Evolutionary conservation across 176 grass and related monocot species (phyloP), one percentile per base, ranked within the genome.

Genomic region (Raddia distichophylla): DNA sequence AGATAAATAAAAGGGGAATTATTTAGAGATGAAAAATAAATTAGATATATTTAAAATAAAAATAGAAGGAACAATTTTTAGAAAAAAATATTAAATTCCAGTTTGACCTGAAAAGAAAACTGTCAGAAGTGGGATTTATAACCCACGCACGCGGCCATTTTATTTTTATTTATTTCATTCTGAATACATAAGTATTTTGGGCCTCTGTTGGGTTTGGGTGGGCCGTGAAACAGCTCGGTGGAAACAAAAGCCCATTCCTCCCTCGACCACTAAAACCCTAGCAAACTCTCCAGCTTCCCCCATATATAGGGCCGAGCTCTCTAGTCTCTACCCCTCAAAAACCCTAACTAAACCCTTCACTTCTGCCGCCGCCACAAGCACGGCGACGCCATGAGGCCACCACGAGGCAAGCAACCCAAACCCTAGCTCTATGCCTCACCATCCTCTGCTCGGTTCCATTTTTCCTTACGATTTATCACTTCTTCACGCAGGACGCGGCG

Each of bases 71-170:
- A 27, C 27, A 27, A 27, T 27, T 27, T 27, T 27, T 27, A 0
- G 0, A 40, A 40, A 40, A 40, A 40, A 40, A 5, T 40, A 3
- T 40, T 2, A 40, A 40, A 40, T 40, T 40, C 37, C 37, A 40
- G 37, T 40, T 40, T 40, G 2, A 40, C 2, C 37, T 40, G 37
- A 40, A 40, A 40, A 40, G 0, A 40, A 5, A 40, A 40, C 37
- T 86, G 77, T 87, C 88, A 87, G 74, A 83, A 90, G 84, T 90
- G 88, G 85, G 88, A 77, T 94, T 94, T 85, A 84, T 86, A 94
- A 91, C 92, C 89, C 84, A 94, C 89, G 27, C 27, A 27, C 27
- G 0, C 0, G 27, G 27, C 27, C 27, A 27, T 27, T 27, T 27
- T 27, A 27, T 27, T 27, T 27, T 27, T 27, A 27, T 27, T 27